These are phyloP conservation scores for Anaeramoeba flamelloides DNA, from an alignment of 78 protist species.

Conservation along the genomic window DNA sequence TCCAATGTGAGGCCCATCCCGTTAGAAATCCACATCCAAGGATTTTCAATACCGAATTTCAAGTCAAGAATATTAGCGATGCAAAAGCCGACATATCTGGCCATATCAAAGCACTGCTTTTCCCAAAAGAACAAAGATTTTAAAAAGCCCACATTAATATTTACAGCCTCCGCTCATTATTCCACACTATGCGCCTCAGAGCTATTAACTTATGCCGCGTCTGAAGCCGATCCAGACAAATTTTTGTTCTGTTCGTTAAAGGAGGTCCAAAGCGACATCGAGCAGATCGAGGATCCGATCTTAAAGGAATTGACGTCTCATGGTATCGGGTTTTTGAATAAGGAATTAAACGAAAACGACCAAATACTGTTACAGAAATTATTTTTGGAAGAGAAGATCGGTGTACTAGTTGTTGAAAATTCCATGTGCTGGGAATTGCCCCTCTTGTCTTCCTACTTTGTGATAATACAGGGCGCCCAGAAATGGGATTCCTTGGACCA, in stretches of 20 bases:
- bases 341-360: neutral
- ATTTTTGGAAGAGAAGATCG: neutral
- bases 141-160: neutral
- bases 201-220: neutral
- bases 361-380: neutral
- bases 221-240: neutral
- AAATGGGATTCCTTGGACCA: neutral
- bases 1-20: slow-evolving; percentile 88
- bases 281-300: neutral
- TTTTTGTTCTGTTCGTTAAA: too few relatives aligned
- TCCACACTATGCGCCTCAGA: neutral
- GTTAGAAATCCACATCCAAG: slow-evolving; percentile 58
- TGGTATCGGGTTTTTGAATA: neutral
- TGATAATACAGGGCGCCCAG: neutral
- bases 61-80: slow-evolving; percentile 59
- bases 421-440: neutral
- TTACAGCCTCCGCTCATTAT: neutral
- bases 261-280: neutral
- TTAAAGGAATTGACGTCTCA: neutral
- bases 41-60: slow-evolving; percentile 44
- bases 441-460: neutral
- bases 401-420: neutral
- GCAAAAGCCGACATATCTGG: slow-evolving; percentile 59
- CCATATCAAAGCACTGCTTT: slow-evolving; percentile 18
- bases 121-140: neutral